Base-by-base conservation (phyloP, 108 stramenopile genomes). In the Cyclostephanos tholiformis region DNA sequence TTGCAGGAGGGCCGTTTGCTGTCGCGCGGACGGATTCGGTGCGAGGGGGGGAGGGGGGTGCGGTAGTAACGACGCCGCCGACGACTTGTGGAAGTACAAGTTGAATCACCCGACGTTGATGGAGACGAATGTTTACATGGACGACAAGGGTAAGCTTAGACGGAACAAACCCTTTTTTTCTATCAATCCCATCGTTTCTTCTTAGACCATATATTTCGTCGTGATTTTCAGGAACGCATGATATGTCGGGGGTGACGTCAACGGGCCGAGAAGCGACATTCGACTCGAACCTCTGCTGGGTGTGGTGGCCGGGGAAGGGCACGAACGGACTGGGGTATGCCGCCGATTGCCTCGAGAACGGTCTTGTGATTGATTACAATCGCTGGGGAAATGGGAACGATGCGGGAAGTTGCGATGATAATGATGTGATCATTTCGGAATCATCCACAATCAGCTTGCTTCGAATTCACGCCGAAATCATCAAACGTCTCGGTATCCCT, bases 101-200 rank as follows among this genome's bases (percentile, higher is more conserved):
- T 50, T 89, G 30, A 82, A 91, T 48, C 93, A 95, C 69, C 94
- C 94, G 39, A 73, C 76, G 5, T 70, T 95, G 52, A 89, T 95
- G 90, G 91, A 89, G 19, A 95, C 91, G 12, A 74, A 80, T 58
- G 94, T 92, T 14, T 95, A 92, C 69, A 72, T 95, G 77, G 90
- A 93, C 67, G 91, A 91, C 30, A 46, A 80, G 22, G 90, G 89
- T 64, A 71, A 74, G 12, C 49, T 84, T 27, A 53, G 76, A 44
- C 65, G 44, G 14, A 46, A 14, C 14, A 16, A 46, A 14, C 44
- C 14, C 16, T 12, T 46, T 14, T 16, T 46, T 4, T 46, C 0
- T 0, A 14, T 1, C 7, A 32, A 32, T 41, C 44, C 13, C 44
- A 14, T 46, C 44, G 44, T 17, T 16, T 14, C 14, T 46, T 46